phyloP scores from a whole-genome alignment of 441 rosid species.

The Croton laevigatus region DNA sequence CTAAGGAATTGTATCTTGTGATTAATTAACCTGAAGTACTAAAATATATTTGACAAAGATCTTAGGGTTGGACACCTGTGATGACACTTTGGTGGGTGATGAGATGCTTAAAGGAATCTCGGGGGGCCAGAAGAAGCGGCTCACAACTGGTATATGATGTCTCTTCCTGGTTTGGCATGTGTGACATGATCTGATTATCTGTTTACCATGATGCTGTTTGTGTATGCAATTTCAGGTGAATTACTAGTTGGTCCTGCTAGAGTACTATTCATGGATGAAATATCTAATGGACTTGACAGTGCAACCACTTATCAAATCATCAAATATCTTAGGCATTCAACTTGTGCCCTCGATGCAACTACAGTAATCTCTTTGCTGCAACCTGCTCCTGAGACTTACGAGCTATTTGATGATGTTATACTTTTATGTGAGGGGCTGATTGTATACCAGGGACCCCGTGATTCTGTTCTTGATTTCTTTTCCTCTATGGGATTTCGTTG shows the following conservation, averaged over 20 bases:
- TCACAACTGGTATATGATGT: slow-evolving; percentile 66
- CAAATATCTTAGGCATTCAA: slow-evolving; percentile 84
- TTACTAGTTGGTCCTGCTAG: slow-evolving; percentile 93
- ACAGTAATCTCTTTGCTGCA: slow-evolving; percentile 85
- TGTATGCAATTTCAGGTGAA: slow-evolving; percentile 57
- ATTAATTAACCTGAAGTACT: slow-evolving; percentile 41
- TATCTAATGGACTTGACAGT: slow-evolving; percentile 95
- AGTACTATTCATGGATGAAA: slow-evolving; percentile 96
- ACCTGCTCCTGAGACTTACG: slow-evolving; percentile 92
- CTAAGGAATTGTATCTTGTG: neutral
- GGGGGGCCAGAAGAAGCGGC: slow-evolving; percentile 93
- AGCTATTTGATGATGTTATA: slow-evolving; percentile 85
- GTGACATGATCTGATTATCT: neutral
- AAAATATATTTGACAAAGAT: slow-evolving; percentile 76
- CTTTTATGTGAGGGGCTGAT: slow-evolving; percentile 94
- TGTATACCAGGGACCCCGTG: slow-evolving; percentile 88
- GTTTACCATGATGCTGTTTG: slow-evolving; percentile 8
- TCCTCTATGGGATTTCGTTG: slow-evolving; percentile 74
- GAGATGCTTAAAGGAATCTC: slow-evolving; percentile 97
- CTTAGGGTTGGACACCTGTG: slow-evolving; percentile 91
- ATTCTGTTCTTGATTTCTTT: slow-evolving; percentile 68
- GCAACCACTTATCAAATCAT: slow-evolving; percentile 89
- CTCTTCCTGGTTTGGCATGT: neutral
- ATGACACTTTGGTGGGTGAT: slow-evolving; percentile 93
- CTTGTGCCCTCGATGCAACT: slow-evolving; percentile 78